Base-by-base conservation (phyloP, 495 filamentous ascomycete genomes). In the Chaetomium cochliodes region DNA sequence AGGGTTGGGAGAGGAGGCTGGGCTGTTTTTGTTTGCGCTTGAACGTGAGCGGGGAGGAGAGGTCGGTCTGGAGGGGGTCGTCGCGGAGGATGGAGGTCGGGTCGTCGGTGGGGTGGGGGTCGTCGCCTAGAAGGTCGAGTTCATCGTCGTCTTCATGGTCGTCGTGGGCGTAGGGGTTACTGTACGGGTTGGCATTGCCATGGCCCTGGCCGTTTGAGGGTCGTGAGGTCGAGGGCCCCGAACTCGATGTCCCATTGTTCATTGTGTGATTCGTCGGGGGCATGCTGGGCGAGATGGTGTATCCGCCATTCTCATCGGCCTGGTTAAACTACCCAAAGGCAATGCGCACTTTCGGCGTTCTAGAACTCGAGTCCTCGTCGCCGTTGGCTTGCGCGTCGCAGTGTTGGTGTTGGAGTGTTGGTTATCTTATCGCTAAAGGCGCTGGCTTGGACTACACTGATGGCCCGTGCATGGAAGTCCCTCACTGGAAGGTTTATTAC, bases 21-120 rank as follows among this genome's bases (percentile, higher is more conserved):
- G 66, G 20, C 33, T 82, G 83, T 69, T 92, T 92, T 68, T 86
- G 85, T 72, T 91, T 92, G 68, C 89, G 87, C 79, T 96, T 94
- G 79, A 97, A 97, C 20, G 88, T 86, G 58, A 92, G 81, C 3
- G 90, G 90, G 64, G 70, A 81, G 72, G 73, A 71, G 54, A 80
- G 69, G 58, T 82, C 77, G 59, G 80, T 80, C 53, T 74, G 72
- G 18, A 86, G 74, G 47, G 84, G 79, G 73, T 86, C 85, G 55
- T 82, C 79, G 39, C 72, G 70, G 12, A 79, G 68, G 26, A 76
- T 49, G 63, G 55, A 13, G 62, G 53, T 20, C 3, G n/a, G 6
- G 41, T 70, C 63, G 39, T 69, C 63, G 57, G 71, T 70, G 65
- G 8, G 76, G 74, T 69, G 72, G 3, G 68, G 60, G 50, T 71